Evolutionary conservation across 495 filamentous ascomycete species (phyloP), one percentile per base, ranked within the genome.

Genomic region (Penicillium manginii): DNA sequence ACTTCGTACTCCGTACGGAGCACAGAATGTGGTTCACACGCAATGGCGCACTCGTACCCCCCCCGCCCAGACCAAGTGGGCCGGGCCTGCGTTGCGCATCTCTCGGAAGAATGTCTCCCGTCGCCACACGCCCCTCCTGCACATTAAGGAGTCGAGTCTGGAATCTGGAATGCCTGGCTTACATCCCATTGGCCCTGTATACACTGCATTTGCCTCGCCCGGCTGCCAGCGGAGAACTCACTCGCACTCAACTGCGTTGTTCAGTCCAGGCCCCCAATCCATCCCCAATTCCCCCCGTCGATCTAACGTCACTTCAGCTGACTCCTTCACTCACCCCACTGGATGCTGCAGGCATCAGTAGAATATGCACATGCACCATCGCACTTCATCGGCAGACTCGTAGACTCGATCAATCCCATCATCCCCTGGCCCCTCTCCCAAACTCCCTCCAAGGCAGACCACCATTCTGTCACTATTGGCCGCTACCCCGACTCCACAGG

Each of bases 101-200:
- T 37, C 35, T n/a, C 40, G 40, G 40, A 43, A 43, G 40, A 43
- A 43, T 43, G 40, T 43, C 40, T 43, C n/a, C 40, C 40, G 40
- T 39, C 40, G 40, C 40, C 40, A 43, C 40, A 17, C n/a, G 40
- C 40, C 40, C 40, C 40, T 43, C 40, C 35, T n/a, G 15, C 11
- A 39, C 35, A 39, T 43, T 43, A 17, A 43, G 40, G 40, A 19
- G 40, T 43, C 26, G 26, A 29, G 26, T 29, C 26, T 29, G 26
- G 35, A 37, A n/a, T 37, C 40, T 43, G 40, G 40, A 43, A 43
- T 43, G 40, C 19, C 40, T 43, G 35, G 12, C 35, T 17, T 21
- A 4, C 3, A 17, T 43, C 17, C 40, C 40, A 43, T 43, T 43
- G 40, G 40, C 17, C 17, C 40, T 37, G 35, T 1, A n/a, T 37